Base-by-base conservation (phyloP, 192 early-diverging fungal species). In the Gigaspora rosea region DNA sequence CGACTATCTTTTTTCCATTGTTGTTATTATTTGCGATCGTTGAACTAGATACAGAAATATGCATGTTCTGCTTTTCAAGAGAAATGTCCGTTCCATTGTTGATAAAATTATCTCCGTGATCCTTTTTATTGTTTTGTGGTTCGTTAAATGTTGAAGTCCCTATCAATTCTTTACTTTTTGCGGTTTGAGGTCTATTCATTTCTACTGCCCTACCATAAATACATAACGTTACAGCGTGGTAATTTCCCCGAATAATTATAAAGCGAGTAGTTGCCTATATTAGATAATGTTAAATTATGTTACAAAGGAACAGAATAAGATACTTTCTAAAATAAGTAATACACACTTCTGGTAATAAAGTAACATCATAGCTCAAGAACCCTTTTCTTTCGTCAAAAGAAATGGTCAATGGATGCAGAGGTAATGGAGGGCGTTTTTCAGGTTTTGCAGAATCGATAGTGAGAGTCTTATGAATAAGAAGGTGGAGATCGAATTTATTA, bases 381-480 rank as follows among this genome's bases (percentile, higher is more conserved):
- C 77, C 77, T 57, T 62, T 72, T 20, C n/a, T 41, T 71, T 78
- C 77, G 59, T 78, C 77, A 47, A 61, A 78, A 32, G 68, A 73
- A 18, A 78, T 78, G 41, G 68, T 78, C 46, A 78, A 59, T 9
- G 77, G 69, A 32, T 78, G 77, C 46, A 78, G 36, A 49, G 68
- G 71, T 46, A 63, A 64, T 20, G 71, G 58, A 22, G 69, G 71
- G 8, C 71, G 54, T 52, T 78, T 78, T 61, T 78, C 59, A 15
- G 68, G 47, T 61, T 78, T 72, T 18, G 76, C 35, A 13, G 46
- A 41, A 61, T 78, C 66, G 13, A 70, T 18, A 32, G 76, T 68
- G 15, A 61, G 36, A 56, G 69, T 78, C 54, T 78, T 78, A 56
- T 78, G 77, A 61, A 78, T 73, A 20, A 78, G 77, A 54, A 78